Evolutionary conservation across 2,329 filamentous ascomycete genomes (phyloP).

Genomic region (Alternaria hordeiaustralica): DNA sequence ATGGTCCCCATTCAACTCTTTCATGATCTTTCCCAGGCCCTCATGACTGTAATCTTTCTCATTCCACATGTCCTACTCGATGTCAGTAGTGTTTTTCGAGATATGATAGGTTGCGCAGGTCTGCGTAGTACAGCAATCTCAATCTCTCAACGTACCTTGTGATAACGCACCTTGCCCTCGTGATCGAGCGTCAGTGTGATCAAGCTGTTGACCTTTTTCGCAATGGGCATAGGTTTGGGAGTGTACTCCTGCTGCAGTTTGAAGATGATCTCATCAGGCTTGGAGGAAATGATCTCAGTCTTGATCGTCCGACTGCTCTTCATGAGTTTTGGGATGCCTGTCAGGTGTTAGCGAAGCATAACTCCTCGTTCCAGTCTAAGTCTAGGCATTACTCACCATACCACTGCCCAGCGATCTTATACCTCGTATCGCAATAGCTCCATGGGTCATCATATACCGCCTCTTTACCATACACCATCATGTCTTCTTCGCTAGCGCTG

Average conservation of each 20-base stretch:
- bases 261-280: constrained; percentile 52
- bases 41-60: constrained; percentile 66
- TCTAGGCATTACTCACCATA: constrained; percentile 41
- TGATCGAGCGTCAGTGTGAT: constrained; percentile 62
- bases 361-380: neutral
- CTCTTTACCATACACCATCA: constrained; percentile 57
- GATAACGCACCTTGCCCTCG: constrained; percentile 64
- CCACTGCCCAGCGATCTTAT: constrained; percentile 61
- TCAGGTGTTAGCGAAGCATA: neutral
- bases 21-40: constrained; percentile 58
- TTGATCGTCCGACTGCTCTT: constrained; percentile 49
- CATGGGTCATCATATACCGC: constrained; percentile 58
- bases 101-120: no score
- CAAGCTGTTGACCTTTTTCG: constrained; percentile 62
- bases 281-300: constrained; percentile 51
- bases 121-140: no score
- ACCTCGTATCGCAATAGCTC: constrained; percentile 58
- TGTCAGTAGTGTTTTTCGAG: no score
- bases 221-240: constrained; percentile 46
- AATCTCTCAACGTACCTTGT: no score
- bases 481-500: constrained; percentile 56
- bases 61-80: constrained; percentile 67
- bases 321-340: constrained; percentile 54
- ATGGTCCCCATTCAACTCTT: constrained; percentile 58
- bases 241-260: constrained; percentile 59